These are phyloP conservation scores for Hanseniaspora nectarophila DNA, from an alignment of 805 yeast species.

Conservation along the genomic window DNA sequence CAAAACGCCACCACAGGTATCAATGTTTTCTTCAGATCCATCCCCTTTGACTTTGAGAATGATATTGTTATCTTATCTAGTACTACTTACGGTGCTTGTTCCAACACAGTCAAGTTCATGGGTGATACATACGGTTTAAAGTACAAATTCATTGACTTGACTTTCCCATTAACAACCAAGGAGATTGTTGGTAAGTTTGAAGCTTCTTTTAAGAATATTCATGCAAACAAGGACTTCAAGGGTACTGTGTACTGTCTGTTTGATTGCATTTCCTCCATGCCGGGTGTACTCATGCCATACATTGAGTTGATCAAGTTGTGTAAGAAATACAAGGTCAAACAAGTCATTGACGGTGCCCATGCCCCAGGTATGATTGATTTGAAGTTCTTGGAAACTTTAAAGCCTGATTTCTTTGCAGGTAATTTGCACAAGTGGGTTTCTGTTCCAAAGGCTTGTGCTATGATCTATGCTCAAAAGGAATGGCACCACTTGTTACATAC, in stretches of 20 bases:
- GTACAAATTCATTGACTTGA: conserved; percentile 30
- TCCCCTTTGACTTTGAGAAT: conserved; percentile 33
- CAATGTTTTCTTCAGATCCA: conserved; percentile 45
- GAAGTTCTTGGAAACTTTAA: conserved; percentile 29
- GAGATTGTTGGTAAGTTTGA: conserved; percentile 31
- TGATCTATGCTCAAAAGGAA: conserved; percentile 43
- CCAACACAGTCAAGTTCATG: conserved; percentile 38
- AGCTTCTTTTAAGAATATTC: conserved; percentile 20
- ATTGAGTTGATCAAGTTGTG: conserved; percentile 37
- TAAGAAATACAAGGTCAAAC: conserved; percentile 35
- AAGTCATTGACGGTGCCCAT: conserved; percentile 66
- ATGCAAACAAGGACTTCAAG: conserved; percentile 21
- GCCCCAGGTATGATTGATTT: conserved; percentile 44
- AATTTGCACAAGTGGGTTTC: conserved; percentile 63
- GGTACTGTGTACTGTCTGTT: conserved; percentile 34
- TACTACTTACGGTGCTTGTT: conserved; percentile 45
- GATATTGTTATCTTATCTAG: conserved; percentile 41
- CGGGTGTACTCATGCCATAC: conserved; percentile 50
- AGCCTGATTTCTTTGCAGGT: conserved; percentile 50
- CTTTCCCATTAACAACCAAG: conserved; percentile 35
- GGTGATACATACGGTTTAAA: conserved; percentile 28
- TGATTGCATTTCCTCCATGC: conserved; percentile 53
- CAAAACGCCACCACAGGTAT: conserved; percentile 52
- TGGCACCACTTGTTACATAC: conserved; percentile 43
- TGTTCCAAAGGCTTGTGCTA: conserved; percentile 47